Percentiles rank a stretch among this genome's conserved stretches.
phyloP scores from a whole-genome alignment of 2,329 filamentous ascomycete species.

The Penicillium capsulatum region DNA sequence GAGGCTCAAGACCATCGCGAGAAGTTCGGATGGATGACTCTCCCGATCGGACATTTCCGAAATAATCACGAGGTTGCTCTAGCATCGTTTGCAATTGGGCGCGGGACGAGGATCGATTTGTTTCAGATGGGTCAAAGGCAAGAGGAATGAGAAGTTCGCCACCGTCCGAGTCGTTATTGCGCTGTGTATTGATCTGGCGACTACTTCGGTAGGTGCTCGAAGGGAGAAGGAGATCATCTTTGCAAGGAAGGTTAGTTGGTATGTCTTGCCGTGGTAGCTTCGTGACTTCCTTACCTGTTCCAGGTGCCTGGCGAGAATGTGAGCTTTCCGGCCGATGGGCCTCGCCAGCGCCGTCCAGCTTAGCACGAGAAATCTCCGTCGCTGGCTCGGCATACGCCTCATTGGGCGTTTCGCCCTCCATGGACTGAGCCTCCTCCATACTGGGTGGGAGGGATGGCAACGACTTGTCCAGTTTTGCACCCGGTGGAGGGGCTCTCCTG shows the following conservation, averaged over 20 bases:
- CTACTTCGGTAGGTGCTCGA: constrained; percentile 74
- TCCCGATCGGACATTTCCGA: constrained; percentile 36
- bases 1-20: constrained; percentile 20
- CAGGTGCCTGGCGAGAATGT: constrained; percentile 23
- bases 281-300: constrained; percentile 30
- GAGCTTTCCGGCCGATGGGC: constrained; percentile 22
- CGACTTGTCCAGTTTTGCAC: constrained; percentile 79
- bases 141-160: constrained; percentile 73
- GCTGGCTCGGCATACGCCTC: constrained; percentile 59
- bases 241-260: background rate
- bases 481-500: constrained; percentile 40
- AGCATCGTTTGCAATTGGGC: constrained; percentile 41
- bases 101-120: constrained; percentile 49
- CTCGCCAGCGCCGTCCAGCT: constrained; percentile 21
- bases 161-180: constrained; percentile 52
- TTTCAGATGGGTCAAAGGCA: constrained; percentile 66
- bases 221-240: constrained; percentile 65
- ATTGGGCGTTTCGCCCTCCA: constrained; percentile 56
- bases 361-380: constrained; percentile 26
- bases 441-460: constrained; percentile 83
- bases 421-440: constrained; percentile 57
- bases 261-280: background rate
- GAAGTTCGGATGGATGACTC: constrained; percentile 25
- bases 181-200: constrained; percentile 59
- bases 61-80: constrained; percentile 56